Evolutionary conservation across 345 rosid species (phyloP).

Genomic region (Turnera subulata): DNA sequence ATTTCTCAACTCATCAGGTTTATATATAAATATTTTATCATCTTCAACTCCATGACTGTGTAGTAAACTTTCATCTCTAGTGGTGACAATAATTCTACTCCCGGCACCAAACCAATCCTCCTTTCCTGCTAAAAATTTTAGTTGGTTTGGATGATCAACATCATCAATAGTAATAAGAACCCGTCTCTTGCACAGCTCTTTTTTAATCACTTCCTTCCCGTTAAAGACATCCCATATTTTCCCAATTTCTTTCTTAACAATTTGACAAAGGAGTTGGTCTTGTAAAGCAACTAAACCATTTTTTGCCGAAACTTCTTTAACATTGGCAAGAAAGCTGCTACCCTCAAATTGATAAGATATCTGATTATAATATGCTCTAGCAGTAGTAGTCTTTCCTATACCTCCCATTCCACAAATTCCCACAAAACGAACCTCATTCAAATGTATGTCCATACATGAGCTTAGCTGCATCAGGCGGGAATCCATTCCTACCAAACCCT

Average conservation of each 20-base stretch:
- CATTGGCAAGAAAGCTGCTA: slow-evolving; percentile 12
- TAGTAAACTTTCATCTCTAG: neutral
- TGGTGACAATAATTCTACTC: slow-evolving; percentile 17
- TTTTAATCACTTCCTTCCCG: slow-evolving; percentile 1
- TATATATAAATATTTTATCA: neutral
- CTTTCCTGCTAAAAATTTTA: slow-evolving; percentile 1
- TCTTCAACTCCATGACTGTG: neutral
- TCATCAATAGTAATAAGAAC: slow-evolving; percentile 18
- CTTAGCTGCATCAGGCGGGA: neutral
- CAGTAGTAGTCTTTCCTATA: slow-evolving; percentile 17
- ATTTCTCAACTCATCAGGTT: neutral
- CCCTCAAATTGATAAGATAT: slow-evolving; percentile 4
- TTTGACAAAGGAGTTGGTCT: slow-evolving; percentile 10
- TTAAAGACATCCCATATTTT: neutral
- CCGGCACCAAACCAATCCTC: slow-evolving; percentile 9
- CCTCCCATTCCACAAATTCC: slow-evolving; percentile 26
- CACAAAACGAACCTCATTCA: slow-evolving; percentile 5
- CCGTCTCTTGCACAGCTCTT: neutral
- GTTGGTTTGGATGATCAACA: slow-evolving; percentile 3
- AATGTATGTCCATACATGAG: neutral
- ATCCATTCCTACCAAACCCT: neutral
- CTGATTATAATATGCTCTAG: slow-evolving; percentile 1
- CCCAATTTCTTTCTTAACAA: neutral
- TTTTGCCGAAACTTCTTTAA: slow-evolving; percentile 7
- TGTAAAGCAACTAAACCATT: neutral